Base-by-base conservation (phyloP, 257 asterid genomes). In the Solanum paucissectum region DNA sequence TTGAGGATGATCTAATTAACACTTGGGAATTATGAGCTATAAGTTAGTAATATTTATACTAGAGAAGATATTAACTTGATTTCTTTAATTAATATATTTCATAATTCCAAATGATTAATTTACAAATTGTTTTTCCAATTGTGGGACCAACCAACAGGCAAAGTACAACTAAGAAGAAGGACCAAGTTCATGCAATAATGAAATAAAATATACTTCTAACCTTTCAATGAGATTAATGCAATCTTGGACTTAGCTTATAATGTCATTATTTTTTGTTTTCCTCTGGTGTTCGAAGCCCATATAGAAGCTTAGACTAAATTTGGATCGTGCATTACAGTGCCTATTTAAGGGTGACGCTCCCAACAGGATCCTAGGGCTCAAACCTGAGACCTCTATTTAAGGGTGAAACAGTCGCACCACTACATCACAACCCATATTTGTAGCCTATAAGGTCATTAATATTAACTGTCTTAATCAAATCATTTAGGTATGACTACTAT, bases 71-170 rank as follows among this genome's bases (percentile, higher is more conserved):
- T 93, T 94, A 94, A 95, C 95, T 90, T 91, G 68, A 88, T 72
- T 88, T 85, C 86, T 87, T 14, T 93, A 93, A 25, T 92, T 93
- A 93, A 25, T 92, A 83, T 83, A 49, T 87, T 75, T 2, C 69
- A 79, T 89, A 64, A 60, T 89, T 73, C 90, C 83, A 87, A 60
- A 90, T 88, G 90, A 91, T 87, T 89, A 87, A 68, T 60, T 27
- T 71, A 49, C 90, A 90, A 87, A 88, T 89, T 96, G 62, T 91
- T 44, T 44, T 79, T 27, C 23, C 93, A 88, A 90, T 79, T 76
- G 92, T 89, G 91, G 94, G 96, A 89, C 92, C 91, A 88, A 71
- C 76, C 82, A 90, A 87, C 94, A 94, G 93, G 93, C 92, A 91
- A 90, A 87, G 83, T 77, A 94, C 98, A 95, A 86, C 98, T 92